Conservation (phyloP, 2,329 filamentous ascomycete species). For the Parasarocladium wereldwijsianum region DNA sequence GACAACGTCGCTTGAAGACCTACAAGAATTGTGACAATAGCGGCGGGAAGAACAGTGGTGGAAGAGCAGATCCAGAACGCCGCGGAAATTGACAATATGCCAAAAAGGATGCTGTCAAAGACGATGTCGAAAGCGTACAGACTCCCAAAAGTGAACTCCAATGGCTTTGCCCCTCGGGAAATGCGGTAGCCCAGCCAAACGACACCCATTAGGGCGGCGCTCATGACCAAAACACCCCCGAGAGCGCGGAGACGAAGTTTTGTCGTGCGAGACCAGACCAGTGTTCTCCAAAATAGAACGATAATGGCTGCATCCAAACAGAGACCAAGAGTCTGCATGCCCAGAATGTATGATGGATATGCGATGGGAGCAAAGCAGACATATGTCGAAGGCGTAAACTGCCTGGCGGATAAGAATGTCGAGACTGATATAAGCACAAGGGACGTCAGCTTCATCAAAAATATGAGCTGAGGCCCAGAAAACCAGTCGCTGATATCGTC, state of each 20-base stretch:
- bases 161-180: slow-evolving; percentile 7
- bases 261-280: slow-evolving; percentile 34
- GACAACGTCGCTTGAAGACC: slow-evolving; percentile 21
- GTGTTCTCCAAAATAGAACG: slow-evolving; percentile 33
- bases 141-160: slow-evolving; percentile 22
- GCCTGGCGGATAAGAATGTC: slow-evolving; percentile 23
- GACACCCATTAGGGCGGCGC: slow-evolving; percentile 21
- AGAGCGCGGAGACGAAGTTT: slow-evolving; percentile 30
- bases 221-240: slow-evolving; percentile 24
- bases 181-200: slow-evolving; percentile 20
- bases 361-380: slow-evolving; percentile 32
- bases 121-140: slow-evolving; percentile 34
- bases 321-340: slow-evolving; percentile 29
- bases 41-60: slow-evolving; percentile 25
- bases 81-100: slow-evolving; percentile 26
- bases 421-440: slow-evolving; percentile 26
- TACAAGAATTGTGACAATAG: slow-evolving; percentile 26
- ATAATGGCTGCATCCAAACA: slow-evolving; percentile 30
- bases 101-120: slow-evolving; percentile 30
- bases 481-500: slow-evolving; percentile 35
- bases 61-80: slow-evolving; percentile 31
- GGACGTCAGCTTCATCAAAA: slow-evolving; percentile 20
- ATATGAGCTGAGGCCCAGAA: slow-evolving; percentile 21
- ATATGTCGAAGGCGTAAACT: slow-evolving; percentile 30
- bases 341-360: slow-evolving; percentile 18